Percentiles rank a stretch among this genome's conserved stretches.
These are phyloP conservation scores for Datisca glomerata DNA, from an alignment of 306 rosid species.

Conservation along the genomic window DNA sequence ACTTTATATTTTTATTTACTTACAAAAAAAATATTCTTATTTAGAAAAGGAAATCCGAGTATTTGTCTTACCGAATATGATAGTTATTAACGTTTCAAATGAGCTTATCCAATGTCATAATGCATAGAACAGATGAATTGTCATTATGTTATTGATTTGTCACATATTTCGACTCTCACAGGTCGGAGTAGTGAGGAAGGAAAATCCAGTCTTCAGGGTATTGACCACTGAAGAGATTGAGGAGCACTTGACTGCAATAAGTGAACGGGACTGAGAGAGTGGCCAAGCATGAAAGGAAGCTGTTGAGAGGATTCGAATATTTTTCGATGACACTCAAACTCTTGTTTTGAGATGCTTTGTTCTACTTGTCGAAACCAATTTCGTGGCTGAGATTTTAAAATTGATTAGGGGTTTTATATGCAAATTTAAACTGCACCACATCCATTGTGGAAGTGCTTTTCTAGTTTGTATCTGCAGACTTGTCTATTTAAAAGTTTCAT, in stretches of 20 bases:
- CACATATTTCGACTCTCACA: constrained; percentile 12
- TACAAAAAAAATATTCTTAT: not conserved
- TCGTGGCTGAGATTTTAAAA: too few species aligned
- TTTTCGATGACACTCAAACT: not conserved
- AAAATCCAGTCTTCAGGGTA: constrained; percentile 66
- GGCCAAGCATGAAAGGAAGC: not conserved
- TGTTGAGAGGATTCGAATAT: not conserved
- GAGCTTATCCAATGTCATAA: too few species aligned
- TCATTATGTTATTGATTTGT: too few species aligned
- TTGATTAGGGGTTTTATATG: too few species aligned
- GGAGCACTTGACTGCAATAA: constrained; percentile 96
- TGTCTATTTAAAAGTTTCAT: too few species aligned
- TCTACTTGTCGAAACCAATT: too few species aligned
- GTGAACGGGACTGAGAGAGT: constrained; percentile 77
- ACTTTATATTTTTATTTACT: not conserved
- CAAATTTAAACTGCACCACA: too few species aligned
- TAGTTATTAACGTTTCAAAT: too few species aligned
- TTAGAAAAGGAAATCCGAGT: not conserved
- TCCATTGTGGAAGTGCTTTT: too few species aligned
- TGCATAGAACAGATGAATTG: too few species aligned
- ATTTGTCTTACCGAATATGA: too few species aligned
- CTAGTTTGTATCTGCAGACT: too few species aligned
- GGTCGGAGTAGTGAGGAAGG: constrained; percentile 92
- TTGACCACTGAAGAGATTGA: constrained; percentile 83
- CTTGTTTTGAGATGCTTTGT: not conserved